Base-by-base conservation (phyloP, 2,329 filamentous ascomycete genomes). In the Rutstroemia sydowiana region DNA sequence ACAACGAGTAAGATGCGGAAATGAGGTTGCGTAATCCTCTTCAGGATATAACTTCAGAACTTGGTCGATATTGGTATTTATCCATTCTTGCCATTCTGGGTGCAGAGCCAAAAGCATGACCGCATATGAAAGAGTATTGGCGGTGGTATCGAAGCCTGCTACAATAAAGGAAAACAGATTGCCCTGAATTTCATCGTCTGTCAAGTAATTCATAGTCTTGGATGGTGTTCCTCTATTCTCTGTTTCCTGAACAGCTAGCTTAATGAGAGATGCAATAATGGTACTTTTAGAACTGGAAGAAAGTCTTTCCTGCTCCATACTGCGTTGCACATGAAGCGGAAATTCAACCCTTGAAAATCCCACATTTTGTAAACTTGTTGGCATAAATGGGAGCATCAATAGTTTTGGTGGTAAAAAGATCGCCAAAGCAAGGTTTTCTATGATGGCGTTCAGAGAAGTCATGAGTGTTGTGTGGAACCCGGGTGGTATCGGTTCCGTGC, bases 1-100 rank as follows among this genome's bases (percentile, higher is more conserved):
- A 39, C 69, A 72, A n/a, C 72, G 64, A 40, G 67, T 68, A 0
- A 76, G 59, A 16, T 65, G 69, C 0, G 72, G 71, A 49, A 71
- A 75, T 8, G 67, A 50, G 2, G 60, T 54, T 2, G 57, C 41
- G 47, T 70, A 74, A 11, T 70, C 62, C 64, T 67, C 69, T 3
- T 64, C 57, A 1, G 65, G 48, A 0, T 48, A 14, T 4, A 59
- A 45, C 11, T 58, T 51, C 23, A 59, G 57, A 4, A 65, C 54
- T 10, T 20, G 14, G 14, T 57, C 44, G 1, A 65, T 46, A 18
- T 64, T 60, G 40, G 59, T 55, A 9, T 52, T 51, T 5, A 63
- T 45, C 60, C 57, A 61, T 3, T 51, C 32, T 54, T 63, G 59
- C 32, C 48, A 21, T 11, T 57, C 28, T 2, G 45, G 44, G 32